Percentiles rank a stretch among this genome's conserved stretches.
phyloP scores from a whole-genome alignment of 805 yeast genomes.

The Saturnispora bothae region DNA sequence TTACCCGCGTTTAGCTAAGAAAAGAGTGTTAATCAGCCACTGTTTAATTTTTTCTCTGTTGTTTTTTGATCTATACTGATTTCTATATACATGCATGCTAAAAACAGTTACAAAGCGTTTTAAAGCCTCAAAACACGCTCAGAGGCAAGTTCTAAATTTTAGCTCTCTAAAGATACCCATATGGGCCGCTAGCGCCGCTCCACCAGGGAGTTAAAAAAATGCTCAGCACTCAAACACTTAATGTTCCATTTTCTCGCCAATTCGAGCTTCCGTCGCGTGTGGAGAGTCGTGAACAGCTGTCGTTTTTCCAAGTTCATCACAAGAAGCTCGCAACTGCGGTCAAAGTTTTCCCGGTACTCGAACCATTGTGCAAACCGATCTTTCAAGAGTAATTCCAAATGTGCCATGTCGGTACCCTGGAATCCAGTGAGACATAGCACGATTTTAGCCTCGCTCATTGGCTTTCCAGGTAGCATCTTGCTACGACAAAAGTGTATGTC shows the following conservation, averaged over 20 bases:
- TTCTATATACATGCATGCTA: too few relatives aligned
- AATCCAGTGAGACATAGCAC: slow-evolving; percentile 23
- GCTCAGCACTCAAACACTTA: slow-evolving; percentile 4
- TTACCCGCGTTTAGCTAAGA: neutral
- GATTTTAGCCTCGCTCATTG: slow-evolving; percentile 5
- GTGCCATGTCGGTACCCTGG: slow-evolving; percentile 23
- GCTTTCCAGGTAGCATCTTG: neutral
- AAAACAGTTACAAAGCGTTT: too few relatives aligned
- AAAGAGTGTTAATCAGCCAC: too few relatives aligned
- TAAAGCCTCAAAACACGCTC: too few relatives aligned
- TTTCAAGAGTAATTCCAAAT: slow-evolving; percentile 43
- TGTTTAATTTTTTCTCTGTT: too few relatives aligned
- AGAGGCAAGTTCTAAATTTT: too few relatives aligned
- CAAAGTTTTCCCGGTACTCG: slow-evolving; percentile 39
- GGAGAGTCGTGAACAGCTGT: neutral
- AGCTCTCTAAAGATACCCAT: too few relatives aligned
- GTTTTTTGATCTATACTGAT: too few relatives aligned
- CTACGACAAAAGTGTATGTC: slow-evolving; percentile 1
- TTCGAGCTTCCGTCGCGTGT: slow-evolving; percentile 17
- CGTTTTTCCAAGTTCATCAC: slow-evolving; percentile 20
- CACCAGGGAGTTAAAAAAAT: slow-evolving; percentile 4
- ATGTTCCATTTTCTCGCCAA: slow-evolving; percentile 20
- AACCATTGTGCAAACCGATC: slow-evolving; percentile 34
- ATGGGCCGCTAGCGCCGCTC: too few relatives aligned
- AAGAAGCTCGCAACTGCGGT: slow-evolving; percentile 42